Conservation (phyloP, 1,284 basidiomycete species). For the Ustilago lituana region DNA sequence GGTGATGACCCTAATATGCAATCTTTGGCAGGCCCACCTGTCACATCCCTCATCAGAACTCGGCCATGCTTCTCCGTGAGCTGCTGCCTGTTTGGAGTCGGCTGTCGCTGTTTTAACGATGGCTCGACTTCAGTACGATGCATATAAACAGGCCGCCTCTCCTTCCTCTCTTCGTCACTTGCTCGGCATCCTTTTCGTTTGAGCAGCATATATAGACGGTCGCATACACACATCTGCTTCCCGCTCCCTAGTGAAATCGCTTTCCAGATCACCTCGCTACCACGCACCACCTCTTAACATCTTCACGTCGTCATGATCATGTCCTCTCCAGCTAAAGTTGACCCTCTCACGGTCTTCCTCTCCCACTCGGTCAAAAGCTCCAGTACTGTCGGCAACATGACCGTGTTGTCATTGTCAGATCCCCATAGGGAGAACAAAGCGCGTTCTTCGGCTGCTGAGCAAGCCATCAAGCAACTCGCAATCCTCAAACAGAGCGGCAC, state of each 20-base stretch:
- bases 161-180: background rate
- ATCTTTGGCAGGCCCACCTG: too few relatives aligned
- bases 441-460: background rate
- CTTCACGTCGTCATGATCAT: constrained; percentile 21
- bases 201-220: constrained; percentile 1
- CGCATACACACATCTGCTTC: too few relatives aligned
- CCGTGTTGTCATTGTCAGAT: too few relatives aligned
- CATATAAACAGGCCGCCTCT: constrained; percentile 10
- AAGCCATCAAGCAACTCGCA: constrained; percentile 16
- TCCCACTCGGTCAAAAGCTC: too few relatives aligned
- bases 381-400: too few relatives aligned
- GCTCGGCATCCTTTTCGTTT: background rate
- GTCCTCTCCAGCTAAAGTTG: constrained; percentile 5
- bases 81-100: background rate
- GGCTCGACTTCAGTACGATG: background rate
- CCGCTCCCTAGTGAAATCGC: too few relatives aligned
- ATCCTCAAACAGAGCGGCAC: background rate
- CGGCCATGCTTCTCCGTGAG: background rate
- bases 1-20: too few relatives aligned
- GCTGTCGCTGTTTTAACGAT: background rate
- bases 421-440: too few relatives aligned
- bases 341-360: constrained; percentile 1
- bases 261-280: background rate
- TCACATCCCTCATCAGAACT: constrained; percentile 23
- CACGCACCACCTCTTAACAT: background rate